Conservation (phyloP, 2,329 filamentous ascomycete species). For the Podosphaera xanthii region DNA sequence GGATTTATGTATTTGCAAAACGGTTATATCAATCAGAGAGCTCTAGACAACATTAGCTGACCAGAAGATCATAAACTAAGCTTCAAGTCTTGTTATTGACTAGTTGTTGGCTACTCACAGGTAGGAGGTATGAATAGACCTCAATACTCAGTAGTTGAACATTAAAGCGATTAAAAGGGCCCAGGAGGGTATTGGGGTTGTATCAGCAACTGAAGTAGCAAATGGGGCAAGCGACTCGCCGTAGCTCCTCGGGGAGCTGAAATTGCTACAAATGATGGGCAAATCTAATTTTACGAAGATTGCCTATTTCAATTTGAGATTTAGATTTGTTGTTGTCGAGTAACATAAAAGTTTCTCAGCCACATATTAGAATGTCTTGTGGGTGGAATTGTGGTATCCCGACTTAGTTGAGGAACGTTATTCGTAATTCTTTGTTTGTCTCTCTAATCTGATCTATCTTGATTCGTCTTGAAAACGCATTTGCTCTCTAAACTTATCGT, state of each 20-base stretch:
- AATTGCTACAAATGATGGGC: background rate
- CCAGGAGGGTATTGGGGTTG: background rate
- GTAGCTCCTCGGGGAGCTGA: background rate
- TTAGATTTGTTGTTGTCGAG: background rate
- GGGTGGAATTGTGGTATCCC: background rate
- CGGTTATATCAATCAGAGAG: background rate
- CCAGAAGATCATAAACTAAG: background rate
- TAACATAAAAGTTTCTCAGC: background rate
- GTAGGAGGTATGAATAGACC: background rate
- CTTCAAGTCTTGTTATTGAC: background rate
- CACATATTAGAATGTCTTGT: background rate
- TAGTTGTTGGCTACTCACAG: background rate
- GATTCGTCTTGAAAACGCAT: too few relatives aligned
- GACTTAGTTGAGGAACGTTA: background rate
- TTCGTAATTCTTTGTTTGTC: too few relatives aligned
- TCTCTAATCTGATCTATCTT: too few relatives aligned
- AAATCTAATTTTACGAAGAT: background rate
- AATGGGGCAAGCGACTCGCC: background rate
- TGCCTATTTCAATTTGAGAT: background rate
- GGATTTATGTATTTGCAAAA: background rate
- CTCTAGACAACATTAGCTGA: background rate
- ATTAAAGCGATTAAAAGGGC: background rate
- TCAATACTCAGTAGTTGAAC: background rate
- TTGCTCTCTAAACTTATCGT: too few relatives aligned
- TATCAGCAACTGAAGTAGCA: background rate